Evolutionary conservation across 805 yeast genomes (phyloP).

Genomic region (Nakazawaea wyomingensis): DNA sequence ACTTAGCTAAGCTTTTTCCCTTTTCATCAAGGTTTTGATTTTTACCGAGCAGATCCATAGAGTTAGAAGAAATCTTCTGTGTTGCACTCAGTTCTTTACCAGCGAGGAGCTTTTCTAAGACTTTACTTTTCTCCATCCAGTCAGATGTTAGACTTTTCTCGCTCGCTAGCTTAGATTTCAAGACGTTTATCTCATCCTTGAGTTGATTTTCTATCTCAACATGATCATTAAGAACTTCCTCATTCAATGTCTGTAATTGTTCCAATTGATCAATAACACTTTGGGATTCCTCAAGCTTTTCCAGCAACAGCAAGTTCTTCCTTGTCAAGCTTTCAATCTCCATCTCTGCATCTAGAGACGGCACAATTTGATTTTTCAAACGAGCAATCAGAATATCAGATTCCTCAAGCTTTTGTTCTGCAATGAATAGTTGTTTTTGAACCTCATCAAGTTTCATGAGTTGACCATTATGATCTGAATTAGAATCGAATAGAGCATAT

Average conservation of each 20-base stretch:
- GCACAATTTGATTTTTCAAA: constrained; percentile 23
- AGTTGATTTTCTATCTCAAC: constrained; percentile 38
- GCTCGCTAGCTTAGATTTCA: constrained; percentile 17
- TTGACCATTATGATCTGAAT: neutral
- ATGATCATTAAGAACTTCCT: constrained; percentile 43
- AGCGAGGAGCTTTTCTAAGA: constrained; percentile 28
- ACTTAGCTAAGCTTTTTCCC: neutral
- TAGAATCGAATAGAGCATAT: too few relatives aligned
- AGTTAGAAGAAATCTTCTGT: too few relatives aligned
- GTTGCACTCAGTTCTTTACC: neutral
- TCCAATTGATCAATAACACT: constrained; percentile 39
- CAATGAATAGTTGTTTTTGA: neutral
- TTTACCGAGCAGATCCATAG: too few relatives aligned
- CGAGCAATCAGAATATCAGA: constrained; percentile 31
- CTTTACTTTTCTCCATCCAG: constrained; percentile 21
- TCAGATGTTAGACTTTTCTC: constrained; percentile 18
- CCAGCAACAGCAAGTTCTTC: constrained; percentile 29
- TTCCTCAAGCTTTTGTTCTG: constrained; percentile 24
- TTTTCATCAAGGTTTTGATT: too few relatives aligned
- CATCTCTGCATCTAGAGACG: constrained; percentile 24
- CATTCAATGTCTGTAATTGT: constrained; percentile 45
- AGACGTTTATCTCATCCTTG: constrained; percentile 28
- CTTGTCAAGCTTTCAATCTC: constrained; percentile 31
- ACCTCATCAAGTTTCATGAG: neutral
- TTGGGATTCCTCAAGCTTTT: constrained; percentile 28